Base-by-base conservation (phyloP, 345 rosid species). In the Durio zibethinus region DNA sequence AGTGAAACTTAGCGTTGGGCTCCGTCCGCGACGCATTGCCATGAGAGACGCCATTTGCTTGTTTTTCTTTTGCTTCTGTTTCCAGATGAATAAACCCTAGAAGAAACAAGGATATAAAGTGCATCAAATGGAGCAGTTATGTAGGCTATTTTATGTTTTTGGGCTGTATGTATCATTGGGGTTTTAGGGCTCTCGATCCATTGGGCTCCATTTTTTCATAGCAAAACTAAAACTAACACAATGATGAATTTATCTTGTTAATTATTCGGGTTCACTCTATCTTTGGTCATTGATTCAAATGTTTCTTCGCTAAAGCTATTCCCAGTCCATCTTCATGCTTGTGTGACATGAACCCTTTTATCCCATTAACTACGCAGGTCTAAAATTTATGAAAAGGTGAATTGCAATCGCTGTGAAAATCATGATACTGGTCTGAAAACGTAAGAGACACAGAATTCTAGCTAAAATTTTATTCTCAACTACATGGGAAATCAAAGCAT, bases 31-130 rank as follows among this genome's bases (percentile, higher is more conserved):
- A 9, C 89, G 90, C 36, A 85, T 65, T 71, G 86, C 85, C 82
- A 90, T 72, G 65, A 80, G 83, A 73, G 89, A 85, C 82, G 89
- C 87, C 86, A 86, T 80, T 50, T 61, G 16, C 10, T 42, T 65
- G 7, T 15, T 33, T 23, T 21, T 27, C 7, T 29, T 25, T 25
- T 16, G 50, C 9, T 40, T 31, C 48, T 66, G n/a, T 6, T 61
- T 68, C 6, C 1, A 1, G n/a, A 21, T 31, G 25, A 74, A 73
- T 4, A 77, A 83, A 85, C 65, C 87, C 84, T 78, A n/a, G n/a
- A n/a, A n/a, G n/a, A n/a, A n/a, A n/a, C n/a, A n/a, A n/a, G n/a
- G n/a, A n/a, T n/a, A n/a, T n/a, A n/a, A n/a, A n/a, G n/a, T n/a
- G n/a, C n/a, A n/a, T n/a, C n/a, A n/a, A n/a, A n/a, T n/a, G n/a